Conservation (phyloP, 1,284 basidiomycete genomes). For the Amylostereum areolatum region DNA sequence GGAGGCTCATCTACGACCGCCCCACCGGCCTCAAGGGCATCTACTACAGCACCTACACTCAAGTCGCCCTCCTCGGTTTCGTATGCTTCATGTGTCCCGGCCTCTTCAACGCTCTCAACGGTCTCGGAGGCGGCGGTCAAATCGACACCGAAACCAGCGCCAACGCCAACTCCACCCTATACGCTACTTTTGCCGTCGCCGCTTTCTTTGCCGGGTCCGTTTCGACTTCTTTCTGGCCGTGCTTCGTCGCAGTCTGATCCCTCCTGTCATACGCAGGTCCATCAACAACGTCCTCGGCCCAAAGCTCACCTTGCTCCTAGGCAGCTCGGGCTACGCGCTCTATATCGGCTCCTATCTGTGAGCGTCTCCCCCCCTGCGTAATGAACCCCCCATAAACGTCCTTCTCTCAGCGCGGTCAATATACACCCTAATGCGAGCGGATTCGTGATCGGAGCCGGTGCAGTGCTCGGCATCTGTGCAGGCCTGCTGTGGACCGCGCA, state of each 20-base stretch:
- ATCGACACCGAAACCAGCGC: slow-evolving; percentile 52
- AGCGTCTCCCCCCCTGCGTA: neutral
- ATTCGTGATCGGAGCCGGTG: slow-evolving; percentile 75
- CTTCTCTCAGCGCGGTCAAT: slow-evolving; percentile 49
- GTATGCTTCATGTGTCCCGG: slow-evolving; percentile 67
- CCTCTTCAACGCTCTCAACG: slow-evolving; percentile 42
- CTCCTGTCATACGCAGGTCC: slow-evolving; percentile 36
- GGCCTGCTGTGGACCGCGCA: slow-evolving; percentile 85
- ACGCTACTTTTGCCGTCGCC: slow-evolving; percentile 60
- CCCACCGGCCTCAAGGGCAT: slow-evolving; percentile 27
- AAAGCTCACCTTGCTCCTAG: slow-evolving; percentile 63
- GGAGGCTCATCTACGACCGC: slow-evolving; percentile 16
- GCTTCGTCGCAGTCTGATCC: neutral
- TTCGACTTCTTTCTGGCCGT: slow-evolving; percentile 3
- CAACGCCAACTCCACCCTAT: slow-evolving; percentile 62
- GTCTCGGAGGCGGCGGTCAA: slow-evolving; percentile 69
- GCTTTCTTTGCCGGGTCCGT: slow-evolving; percentile 64
- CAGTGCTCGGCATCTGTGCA: slow-evolving; percentile 79
- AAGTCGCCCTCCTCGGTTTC: slow-evolving; percentile 55
- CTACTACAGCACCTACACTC: slow-evolving; percentile 33
- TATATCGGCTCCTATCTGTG: slow-evolving; percentile 55
- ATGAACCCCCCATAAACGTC: neutral
- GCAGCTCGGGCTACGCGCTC: slow-evolving; percentile 64
- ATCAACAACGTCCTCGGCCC: slow-evolving; percentile 77
- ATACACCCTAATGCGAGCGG: slow-evolving; percentile 53